phyloP scores from a whole-genome alignment of 208 protist species.

The Acanthamoeba royreba region DNA sequence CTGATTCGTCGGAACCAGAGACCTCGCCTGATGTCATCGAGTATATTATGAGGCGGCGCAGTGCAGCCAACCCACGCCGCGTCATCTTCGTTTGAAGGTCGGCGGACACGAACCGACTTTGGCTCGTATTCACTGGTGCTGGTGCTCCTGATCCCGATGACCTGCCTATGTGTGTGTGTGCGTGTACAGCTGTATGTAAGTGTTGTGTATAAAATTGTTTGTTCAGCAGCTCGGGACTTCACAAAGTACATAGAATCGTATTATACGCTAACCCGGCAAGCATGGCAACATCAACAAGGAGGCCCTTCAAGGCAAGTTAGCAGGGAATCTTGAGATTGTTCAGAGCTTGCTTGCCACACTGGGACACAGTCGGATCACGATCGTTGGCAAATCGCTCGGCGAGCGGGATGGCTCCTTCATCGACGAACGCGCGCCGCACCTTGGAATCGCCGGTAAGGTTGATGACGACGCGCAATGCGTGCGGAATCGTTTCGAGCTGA shows the following conservation, averaged over 20 bases:
- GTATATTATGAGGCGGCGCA: neutral
- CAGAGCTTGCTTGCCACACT: conserved; percentile 18
- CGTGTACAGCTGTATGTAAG: too few species aligned
- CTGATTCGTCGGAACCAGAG: neutral
- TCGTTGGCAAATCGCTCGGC: neutral
- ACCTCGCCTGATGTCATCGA: neutral
- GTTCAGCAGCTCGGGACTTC: too few species aligned
- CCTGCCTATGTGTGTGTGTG: too few species aligned
- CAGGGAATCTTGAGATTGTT: conserved; percentile 49
- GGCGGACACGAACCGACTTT: too few species aligned
- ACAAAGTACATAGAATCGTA: too few species aligned
- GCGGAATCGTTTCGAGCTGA: neutral
- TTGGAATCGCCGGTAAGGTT: conserved; percentile 23
- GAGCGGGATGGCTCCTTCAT: neutral
- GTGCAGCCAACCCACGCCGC: neutral
- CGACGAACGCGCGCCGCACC: neutral
- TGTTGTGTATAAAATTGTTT: too few species aligned
- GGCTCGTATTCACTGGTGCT: too few species aligned
- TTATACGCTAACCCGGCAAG: too few species aligned
- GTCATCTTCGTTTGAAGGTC: neutral
- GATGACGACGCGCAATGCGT: conserved; percentile 15
- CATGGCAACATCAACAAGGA: too few species aligned
- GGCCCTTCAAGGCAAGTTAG: too few species aligned
- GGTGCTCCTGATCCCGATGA: too few species aligned
- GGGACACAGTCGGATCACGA: neutral